Percentiles rank a stretch among this genome's conserved stretches.
phyloP scores from a whole-genome alignment of 2,329 filamentous ascomycete genomes.

The Onygenales sp. region DNA sequence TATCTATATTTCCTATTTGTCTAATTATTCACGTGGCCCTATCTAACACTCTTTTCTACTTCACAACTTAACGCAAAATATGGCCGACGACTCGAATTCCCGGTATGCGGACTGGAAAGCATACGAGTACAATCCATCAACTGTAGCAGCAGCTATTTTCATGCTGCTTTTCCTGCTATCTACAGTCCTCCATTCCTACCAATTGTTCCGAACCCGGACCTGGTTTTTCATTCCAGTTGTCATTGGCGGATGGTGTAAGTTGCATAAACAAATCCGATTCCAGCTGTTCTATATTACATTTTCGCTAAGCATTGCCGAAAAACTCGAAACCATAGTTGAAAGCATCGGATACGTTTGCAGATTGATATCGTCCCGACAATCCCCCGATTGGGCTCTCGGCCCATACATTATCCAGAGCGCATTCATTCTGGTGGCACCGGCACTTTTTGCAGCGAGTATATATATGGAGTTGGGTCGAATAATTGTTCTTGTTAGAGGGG shows the following conservation, averaged over 20 bases:
- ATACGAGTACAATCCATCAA: slow-evolving; percentile 28
- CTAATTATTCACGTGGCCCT: too few relatives aligned
- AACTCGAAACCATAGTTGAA: slow-evolving; percentile 32
- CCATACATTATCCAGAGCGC: slow-evolving; percentile 35
- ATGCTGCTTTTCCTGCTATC: slow-evolving; percentile 32
- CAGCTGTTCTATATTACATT: background rate
- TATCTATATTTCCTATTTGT: too few relatives aligned
- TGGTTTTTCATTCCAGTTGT: slow-evolving; percentile 32
- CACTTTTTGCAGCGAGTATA: slow-evolving; percentile 38
- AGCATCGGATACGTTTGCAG: slow-evolving; percentile 42
- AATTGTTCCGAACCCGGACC: slow-evolving; percentile 31
- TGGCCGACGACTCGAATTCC: background rate
- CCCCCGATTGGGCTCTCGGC: slow-evolving; percentile 33
- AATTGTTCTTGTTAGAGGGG: slow-evolving; percentile 30
- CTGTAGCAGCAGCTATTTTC: slow-evolving; percentile 35
- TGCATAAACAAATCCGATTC: background rate
- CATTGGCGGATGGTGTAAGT: slow-evolving; percentile 5
- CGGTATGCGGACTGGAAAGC: background rate
- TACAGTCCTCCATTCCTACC: slow-evolving; percentile 29
- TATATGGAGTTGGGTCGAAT: slow-evolving; percentile 40
- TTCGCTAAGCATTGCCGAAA: background rate
- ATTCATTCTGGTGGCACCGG: slow-evolving; percentile 38
- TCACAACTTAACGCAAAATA: background rate
- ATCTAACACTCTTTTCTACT: too few relatives aligned
- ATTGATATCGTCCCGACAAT: slow-evolving; percentile 28